Evolutionary conservation across 2,329 filamentous ascomycete genomes (phyloP), one percentile per base, ranked within the genome.

Genomic region (Epicoccum nigrum): DNA sequence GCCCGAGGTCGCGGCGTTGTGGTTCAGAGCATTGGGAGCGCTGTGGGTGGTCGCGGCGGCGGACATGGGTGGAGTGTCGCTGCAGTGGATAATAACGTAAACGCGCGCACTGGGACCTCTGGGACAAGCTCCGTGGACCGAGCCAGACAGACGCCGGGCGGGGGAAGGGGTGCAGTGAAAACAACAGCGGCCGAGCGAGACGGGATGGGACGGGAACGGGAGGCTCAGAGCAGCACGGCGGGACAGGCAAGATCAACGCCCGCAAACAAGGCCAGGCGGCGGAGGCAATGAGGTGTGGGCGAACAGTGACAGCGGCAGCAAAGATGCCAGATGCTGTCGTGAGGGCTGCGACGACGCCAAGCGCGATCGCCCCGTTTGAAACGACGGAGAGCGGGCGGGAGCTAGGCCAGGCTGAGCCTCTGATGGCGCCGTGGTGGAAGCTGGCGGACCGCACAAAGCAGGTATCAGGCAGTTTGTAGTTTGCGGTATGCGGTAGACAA

Each of bases 1-100:
- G 59, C 67, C 68, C 56, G 67, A 58, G 50, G 74, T 61, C 55
- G 76, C 62, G 43, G 74, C 54, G 49, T 72, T 67, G 38, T 67
- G 44, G 57, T 58, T 70, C 55, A 65, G 53, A 54, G 69, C 68
- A 72, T 70, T 66, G 68, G 64, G 63, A 60, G 66, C 60, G 63
- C 54, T 60, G 63, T 64, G 63, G 51, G 64, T 35, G 42, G 66
- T 57, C 30, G 66, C 60, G 49, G 65, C 51, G 60, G 64, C 51
- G 66, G 71, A 69, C 70, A 72, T 72, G 62, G 61, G 62, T 63
- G 51, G 56, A 57, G 54, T 45, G 54, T 72, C 61, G 61, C 60
- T 63, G 51, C 55, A 57, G 54, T 45, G 54, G 46, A 44, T 38
- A 46, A 39, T 17, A 49, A 41, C 50, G 59, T 49, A 54, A 49